Conservation (phyloP, 805 yeast species). For the Blastobotrys chiropterorum region DNA sequence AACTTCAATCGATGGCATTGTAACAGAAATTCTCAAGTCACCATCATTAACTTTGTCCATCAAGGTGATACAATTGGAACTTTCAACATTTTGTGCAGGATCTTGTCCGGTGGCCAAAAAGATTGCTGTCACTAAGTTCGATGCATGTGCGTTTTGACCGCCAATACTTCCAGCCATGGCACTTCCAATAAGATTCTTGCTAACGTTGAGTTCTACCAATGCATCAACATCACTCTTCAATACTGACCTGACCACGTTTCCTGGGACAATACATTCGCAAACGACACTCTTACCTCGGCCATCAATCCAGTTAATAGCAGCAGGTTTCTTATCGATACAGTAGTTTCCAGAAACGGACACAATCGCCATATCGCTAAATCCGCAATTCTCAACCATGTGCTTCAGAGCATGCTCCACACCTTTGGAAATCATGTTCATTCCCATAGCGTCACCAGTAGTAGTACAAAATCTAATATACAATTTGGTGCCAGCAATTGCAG, state of each 20-base stretch:
- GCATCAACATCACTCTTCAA: constrained; percentile 91
- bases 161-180: constrained; percentile 99
- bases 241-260: constrained; percentile 69
- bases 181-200: constrained; percentile 89
- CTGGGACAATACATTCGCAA: constrained; percentile 90
- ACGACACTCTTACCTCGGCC: constrained; percentile 98
- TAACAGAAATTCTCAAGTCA: constrained; percentile 84
- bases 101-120: constrained; percentile 96
- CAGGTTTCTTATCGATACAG: constrained; percentile 96
- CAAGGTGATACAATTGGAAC: constrained; percentile 93
- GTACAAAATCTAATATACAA: constrained; percentile 90
- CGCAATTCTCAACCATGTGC: constrained; percentile 79
- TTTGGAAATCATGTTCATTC: constrained; percentile 99
- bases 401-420: constrained; percentile 88
- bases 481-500: constrained; percentile 90
- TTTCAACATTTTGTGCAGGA: constrained; percentile 99
- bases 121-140: constrained; percentile 91
- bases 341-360: constrained; percentile 94
- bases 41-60: constrained; percentile 75
- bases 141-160: constrained; percentile 98
- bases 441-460: constrained; percentile 99
- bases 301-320: constrained; percentile 98
- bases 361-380: constrained; percentile 90
- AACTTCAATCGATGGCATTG: constrained; percentile 98
- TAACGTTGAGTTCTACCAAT: constrained; percentile 78